Conservation (phyloP, 148 eudicot genomes). For the Vaccinium macrocarpon region DNA sequence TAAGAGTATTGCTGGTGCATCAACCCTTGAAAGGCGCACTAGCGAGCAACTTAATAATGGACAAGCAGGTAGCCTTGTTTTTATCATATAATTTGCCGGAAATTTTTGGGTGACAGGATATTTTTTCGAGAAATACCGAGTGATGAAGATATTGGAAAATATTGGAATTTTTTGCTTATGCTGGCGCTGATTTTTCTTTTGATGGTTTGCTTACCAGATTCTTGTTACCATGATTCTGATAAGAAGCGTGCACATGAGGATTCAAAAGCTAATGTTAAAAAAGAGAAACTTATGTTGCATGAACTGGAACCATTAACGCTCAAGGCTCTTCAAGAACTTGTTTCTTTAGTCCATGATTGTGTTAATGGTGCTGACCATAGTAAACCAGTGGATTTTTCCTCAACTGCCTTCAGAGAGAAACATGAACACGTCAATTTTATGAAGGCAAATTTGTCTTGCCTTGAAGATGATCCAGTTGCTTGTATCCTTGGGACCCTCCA, state of each 20-base stretch:
- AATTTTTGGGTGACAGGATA: background rate
- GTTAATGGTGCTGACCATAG: conserved; percentile 39
- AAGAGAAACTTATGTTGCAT: conserved; percentile 41
- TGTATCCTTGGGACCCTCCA: conserved; percentile 62
- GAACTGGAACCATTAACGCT: conserved; percentile 58
- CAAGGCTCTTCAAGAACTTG: conserved; percentile 63
- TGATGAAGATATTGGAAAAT: background rate
- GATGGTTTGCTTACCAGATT: conserved; percentile 33
- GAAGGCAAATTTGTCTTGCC: conserved; percentile 25
- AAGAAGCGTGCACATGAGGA: conserved; percentile 28
- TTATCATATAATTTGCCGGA: background rate
- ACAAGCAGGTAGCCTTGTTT: conserved; percentile 41
- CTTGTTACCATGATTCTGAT: conserved; percentile 12
- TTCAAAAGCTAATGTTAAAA: conserved; percentile 24
- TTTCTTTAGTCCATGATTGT: conserved; percentile 69
- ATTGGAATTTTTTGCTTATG: background rate
- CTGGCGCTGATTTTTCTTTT: conserved; percentile 5
- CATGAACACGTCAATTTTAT: conserved; percentile 23
- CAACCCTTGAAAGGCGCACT: conserved; percentile 17
- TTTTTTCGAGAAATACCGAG: background rate
- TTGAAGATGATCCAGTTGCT: conserved; percentile 81
- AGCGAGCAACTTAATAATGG: conserved; percentile 29
- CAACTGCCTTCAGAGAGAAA: conserved; percentile 37
- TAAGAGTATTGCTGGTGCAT: conserved; percentile 30
- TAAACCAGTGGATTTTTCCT: conserved; percentile 28